Evolutionary conservation across 257 asterid genomes (phyloP).

Genomic region (Verbascum thapsus): DNA sequence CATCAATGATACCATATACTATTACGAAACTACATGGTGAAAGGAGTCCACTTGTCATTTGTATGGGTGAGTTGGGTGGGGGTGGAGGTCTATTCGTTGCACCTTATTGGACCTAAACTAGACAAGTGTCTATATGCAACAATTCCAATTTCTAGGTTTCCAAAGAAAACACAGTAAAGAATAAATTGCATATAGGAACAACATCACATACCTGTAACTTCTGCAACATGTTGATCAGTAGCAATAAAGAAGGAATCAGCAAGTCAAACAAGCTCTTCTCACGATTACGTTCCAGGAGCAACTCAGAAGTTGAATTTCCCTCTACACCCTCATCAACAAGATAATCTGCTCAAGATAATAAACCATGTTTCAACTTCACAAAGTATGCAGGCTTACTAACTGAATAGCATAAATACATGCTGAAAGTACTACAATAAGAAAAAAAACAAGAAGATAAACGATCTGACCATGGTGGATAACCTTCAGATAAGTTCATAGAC

Average conservation of each 20-base stretch:
- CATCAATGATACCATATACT: slow-evolving; percentile 1
- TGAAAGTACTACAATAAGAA: background rate
- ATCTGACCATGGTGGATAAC: background rate
- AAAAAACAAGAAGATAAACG: background rate
- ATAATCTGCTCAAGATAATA: slow-evolving; percentile 65
- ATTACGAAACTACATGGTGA: background rate
- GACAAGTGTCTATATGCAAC: background rate
- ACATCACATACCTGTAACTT: slow-evolving; percentile 64
- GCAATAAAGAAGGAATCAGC: slow-evolving; percentile 76
- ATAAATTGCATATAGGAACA: background rate
- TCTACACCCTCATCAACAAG: slow-evolving; percentile 96
- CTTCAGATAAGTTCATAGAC: slow-evolving; percentile 1
- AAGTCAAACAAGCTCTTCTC: slow-evolving; percentile 86
- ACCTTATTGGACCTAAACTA: background rate
- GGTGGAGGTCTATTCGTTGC: background rate
- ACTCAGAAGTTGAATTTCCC: slow-evolving; percentile 86
- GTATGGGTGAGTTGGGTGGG: no score
- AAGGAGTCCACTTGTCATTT: background rate
- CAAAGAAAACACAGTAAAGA: background rate
- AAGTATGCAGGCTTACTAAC: no score
- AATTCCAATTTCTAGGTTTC: background rate
- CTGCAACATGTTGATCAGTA: slow-evolving; percentile 82
- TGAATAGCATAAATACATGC: background rate
- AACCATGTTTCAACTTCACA: slow-evolving; percentile 29
- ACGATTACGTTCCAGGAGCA: slow-evolving; percentile 89